phyloP scores from a whole-genome alignment of 129 eudicot species.

The Chrysanthemum seticuspe region DNA sequence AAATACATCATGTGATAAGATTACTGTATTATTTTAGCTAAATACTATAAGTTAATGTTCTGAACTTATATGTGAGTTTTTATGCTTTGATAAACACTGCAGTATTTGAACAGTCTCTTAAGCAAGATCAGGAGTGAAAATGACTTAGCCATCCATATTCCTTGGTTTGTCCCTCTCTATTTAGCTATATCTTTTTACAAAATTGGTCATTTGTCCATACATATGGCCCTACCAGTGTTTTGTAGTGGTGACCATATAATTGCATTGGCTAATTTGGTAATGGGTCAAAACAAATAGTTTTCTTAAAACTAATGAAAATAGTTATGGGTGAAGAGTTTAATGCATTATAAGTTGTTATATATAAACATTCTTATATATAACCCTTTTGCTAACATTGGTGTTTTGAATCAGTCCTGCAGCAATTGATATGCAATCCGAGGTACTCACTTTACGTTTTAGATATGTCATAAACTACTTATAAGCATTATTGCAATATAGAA shows the following conservation, averaged over 20 bases:
- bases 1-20: too few species aligned
- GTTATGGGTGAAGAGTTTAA: background rate
- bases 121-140: constrained; percentile 65
- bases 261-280: too few species aligned
- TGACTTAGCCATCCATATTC: constrained; percentile 53
- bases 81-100: constrained; percentile 32
- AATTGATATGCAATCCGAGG: constrained; percentile 55
- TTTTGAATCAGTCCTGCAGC: constrained; percentile 35
- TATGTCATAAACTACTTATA: background rate
- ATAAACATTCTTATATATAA: constrained; percentile 1
- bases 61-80: constrained; percentile 13
- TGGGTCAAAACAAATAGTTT: too few species aligned
- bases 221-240: too few species aligned
- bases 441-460: constrained; percentile 19
- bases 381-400: constrained; percentile 19
- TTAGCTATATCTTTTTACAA: background rate
- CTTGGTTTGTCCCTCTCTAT: constrained; percentile 35
- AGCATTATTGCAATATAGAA: background rate
- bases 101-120: constrained; percentile 64
- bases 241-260: too few species aligned
- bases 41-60: background rate
- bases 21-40: background rate
- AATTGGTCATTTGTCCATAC: too few species aligned
- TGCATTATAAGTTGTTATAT: background rate
- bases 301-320: background rate